Conservation (phyloP, 495 filamentous ascomycete genomes). For the Aspergillus incahuasiensis region DNA sequence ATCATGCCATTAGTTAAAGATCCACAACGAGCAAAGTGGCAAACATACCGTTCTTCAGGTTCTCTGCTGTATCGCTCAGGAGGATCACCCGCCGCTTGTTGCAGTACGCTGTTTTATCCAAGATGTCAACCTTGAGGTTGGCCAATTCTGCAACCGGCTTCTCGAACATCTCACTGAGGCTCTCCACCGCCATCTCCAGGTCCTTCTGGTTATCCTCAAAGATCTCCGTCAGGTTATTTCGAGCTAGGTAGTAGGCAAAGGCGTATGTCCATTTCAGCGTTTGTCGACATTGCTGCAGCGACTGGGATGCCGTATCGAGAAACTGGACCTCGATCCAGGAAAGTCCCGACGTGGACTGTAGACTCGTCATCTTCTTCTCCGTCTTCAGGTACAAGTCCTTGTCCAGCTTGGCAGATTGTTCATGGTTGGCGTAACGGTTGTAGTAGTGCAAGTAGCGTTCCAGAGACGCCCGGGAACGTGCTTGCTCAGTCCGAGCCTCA, state of each 20-base stretch:
- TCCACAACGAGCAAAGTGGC: background rate
- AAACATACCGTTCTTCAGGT: conserved; percentile 75
- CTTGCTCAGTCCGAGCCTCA: conserved; percentile 86
- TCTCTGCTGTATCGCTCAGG: conserved; percentile 84
- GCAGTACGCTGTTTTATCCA: conserved; percentile 97
- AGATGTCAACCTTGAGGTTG: conserved; percentile 87
- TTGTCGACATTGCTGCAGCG: conserved; percentile 91
- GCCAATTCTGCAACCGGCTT: conserved; percentile 82
- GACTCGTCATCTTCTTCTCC: conserved; percentile 96
- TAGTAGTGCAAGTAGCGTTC: conserved; percentile 98
- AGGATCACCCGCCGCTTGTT: conserved; percentile 86
- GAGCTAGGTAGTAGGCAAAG: conserved; percentile 91
- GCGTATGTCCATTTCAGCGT: conserved; percentile 99
- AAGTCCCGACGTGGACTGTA: conserved; percentile 89
- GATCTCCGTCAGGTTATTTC: conserved; percentile 94
- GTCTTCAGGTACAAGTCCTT: conserved; percentile 95
- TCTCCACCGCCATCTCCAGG: conserved; percentile 93
- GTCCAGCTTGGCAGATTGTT: conserved; percentile 94
- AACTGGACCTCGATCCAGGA: conserved; percentile 99
- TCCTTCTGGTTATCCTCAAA: conserved; percentile 99
- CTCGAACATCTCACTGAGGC: conserved; percentile 95
- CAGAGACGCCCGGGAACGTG: conserved; percentile 79
- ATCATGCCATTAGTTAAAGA: background rate
- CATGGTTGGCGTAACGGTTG: conserved; percentile 97
- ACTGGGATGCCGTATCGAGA: conserved; percentile 84